Base-by-base conservation (phyloP, 2,329 filamentous ascomycete species). In the Pseudogymnoascus sp. region DNA sequence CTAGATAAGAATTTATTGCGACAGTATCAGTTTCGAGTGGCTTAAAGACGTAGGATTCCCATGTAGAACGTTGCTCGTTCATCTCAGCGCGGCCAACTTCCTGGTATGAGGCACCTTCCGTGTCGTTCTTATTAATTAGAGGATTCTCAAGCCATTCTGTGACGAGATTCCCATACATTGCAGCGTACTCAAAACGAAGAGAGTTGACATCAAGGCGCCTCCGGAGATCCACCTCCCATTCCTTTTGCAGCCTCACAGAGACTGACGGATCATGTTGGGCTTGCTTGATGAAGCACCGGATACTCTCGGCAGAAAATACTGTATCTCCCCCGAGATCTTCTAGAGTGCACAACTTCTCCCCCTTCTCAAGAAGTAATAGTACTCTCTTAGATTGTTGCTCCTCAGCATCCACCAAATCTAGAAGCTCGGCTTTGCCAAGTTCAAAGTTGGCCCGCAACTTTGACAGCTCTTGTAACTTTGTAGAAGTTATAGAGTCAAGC, bases 31-130 rank as follows among this genome's bases (percentile, higher is more conserved):
- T 77, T 7, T 79, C 67, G 36, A 73, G 73, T 9, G 76, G 70
- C 4, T 73, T 75, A 68, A 86, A 85, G 25, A 83, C 81, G 62
- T 80, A 74, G 1, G 72, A 71, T 69, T 86, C 84, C 80, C 83
- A 86, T 19, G 71, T 76, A 3, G 75, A 74, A 12, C 82, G 76
- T 66, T 82, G 78, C 62, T 81, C 75, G 58, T 83, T 79, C 75
- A 82, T 82, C 66, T 83, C 81, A 39, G 79, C 75, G 14, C 79
- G 75, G 2, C 81, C 82, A 11, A 84, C 74, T 5, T 74, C 68
- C 58, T 83, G 79, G 62, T 81, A 80, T 2, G 22, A 30, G 7
- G 60, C 45, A 5, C 36, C 55, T n/a, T 66, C 67, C 8, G 73
- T 69, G 1, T 75, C 71, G 0, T 74, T 72, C 19, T 45, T 45